Percentiles rank a stretch among this genome's conserved stretches.
phyloP scores from a whole-genome alignment of 2,329 filamentous ascomycete species.

The Sporothrix mexicana region DNA sequence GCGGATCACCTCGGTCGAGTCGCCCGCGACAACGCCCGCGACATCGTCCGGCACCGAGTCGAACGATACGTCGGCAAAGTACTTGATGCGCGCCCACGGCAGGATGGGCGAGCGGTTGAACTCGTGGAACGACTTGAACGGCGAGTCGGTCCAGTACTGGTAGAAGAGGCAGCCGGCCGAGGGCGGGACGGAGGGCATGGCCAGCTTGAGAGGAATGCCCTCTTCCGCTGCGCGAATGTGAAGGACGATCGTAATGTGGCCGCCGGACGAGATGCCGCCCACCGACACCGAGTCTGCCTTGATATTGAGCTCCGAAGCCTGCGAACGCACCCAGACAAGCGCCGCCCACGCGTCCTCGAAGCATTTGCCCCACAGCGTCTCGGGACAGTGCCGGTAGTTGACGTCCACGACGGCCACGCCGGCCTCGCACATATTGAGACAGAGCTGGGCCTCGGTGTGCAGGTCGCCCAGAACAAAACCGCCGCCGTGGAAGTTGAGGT shows the following conservation, averaged over 20 bases:
- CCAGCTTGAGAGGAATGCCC: conserved; percentile 46
- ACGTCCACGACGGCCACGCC: conserved; percentile 49
- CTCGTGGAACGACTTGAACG: conserved; percentile 37
- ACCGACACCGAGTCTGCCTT: conserved; percentile 46
- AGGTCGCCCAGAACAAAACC: conserved; percentile 49
- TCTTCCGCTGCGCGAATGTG: conserved; percentile 49
- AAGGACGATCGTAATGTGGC: conserved; percentile 52
- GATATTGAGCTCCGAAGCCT: conserved; percentile 42
- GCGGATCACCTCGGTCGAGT: not conserved
- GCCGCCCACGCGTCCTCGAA: conserved; percentile 48
- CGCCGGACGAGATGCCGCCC: conserved; percentile 50
- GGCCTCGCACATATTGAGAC: conserved; percentile 47
- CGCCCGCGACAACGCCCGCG: conserved; percentile 41
- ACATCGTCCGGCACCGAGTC: conserved; percentile 54
- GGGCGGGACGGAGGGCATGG: conserved; percentile 45
- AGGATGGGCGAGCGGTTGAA: conserved; percentile 48
- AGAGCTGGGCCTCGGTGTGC: conserved; percentile 44
- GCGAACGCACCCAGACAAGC: conserved; percentile 45
- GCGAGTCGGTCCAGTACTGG: conserved; percentile 46
- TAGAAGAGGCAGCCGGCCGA: conserved; percentile 42
- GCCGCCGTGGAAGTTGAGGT: conserved; percentile 42
- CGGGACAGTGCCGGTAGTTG: conserved; percentile 50
- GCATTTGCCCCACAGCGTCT: conserved; percentile 46
- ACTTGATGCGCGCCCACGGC: conserved; percentile 51
- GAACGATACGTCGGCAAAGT: conserved; percentile 46